Evolutionary conservation across 164 flowering plant species (phyloP), one percentile per base, ranked within the genome.

Genomic region (Aristolochia contorta): DNA sequence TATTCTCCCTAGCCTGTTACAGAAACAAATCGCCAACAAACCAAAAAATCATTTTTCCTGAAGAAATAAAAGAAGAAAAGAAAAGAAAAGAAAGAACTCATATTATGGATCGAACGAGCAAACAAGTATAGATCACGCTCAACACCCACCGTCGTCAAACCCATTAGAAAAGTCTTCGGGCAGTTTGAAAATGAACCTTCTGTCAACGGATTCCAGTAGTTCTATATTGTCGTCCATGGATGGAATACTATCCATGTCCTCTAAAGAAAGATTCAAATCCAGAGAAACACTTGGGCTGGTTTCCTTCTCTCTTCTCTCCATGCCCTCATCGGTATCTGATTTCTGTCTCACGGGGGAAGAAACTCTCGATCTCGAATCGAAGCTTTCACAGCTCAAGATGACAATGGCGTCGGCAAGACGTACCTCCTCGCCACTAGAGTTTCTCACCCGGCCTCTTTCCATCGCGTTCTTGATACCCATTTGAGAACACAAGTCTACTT

Each of bases 311-410:
- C 47, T 47, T 30, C 41, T 41, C 12, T 45, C 63, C 46, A 62
- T 57, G 20, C 67, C 67, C 13, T 77, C 74, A 52, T 45, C 24
- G 67, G 30, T 54, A 10, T 63, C 66, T 3, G 58, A 64, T 70
- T 71, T 82, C 54, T 69, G 76, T 71, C 66, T 83, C 13, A 51
- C 52, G 65, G 96, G 90, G 61, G 92, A 86, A 58, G 80, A 77
- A 0, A 82, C 88, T 70, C 91, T 79, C n/a, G 91, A 85, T 62
- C 81, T 86, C 1, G 83, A 80, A 37, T 82, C 81, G 27, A 82
- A 85, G 61, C 86, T 80, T 57, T 86, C 92, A 56, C 96, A 86
- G 69, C 96, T 80, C 72, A 93, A 77, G 62, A 93, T 81, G 51
- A 93, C 37, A 55, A 93, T 85, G 13, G 95, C 85, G 45, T 93